Evolutionary conservation across 495 filamentous ascomycete species (phyloP), one percentile per base, ranked within the genome.

Genomic region (Clohesyomyces aquaticus): DNA sequence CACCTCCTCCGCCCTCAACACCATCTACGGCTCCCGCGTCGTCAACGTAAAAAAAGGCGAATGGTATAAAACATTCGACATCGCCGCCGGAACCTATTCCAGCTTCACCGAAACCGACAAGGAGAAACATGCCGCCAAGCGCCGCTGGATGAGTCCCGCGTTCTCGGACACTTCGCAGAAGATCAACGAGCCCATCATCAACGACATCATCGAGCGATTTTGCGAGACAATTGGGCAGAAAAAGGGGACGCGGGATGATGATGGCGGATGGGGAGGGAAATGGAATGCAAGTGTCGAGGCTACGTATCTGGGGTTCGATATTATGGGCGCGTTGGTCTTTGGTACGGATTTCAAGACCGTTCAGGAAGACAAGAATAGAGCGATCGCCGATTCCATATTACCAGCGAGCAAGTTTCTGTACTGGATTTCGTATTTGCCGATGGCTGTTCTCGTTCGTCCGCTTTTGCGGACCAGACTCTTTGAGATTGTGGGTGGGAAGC

Each of bases 381-480:
- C 58, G 23, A 48, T 68, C 12, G 48, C 83, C 12, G 78, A 84
- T 42, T 78, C 80, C 43, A 69, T 87, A 0, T 77, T 86, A 25
- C 78, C 78, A 18, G 67, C 71, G 11, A 58, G 38, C 19, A 59
- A 38, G 55, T 72, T 69, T 42, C 38, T 74, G 21, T 68, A 71
- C 56, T 72, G 71, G 35, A 63, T 67, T 18, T 65, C 72, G 1
- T 71, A 71, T 35, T 63, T 73, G 18, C 71, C 71, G 1, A 63
- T 66, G 22, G 66, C 63, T 0, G 22, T 27, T 4, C 41, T 73
- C 12, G 35, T 72, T 3, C 51, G 67, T 12, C 70, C 70, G n/a
- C 22, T 73, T 22, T 55, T 73, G 22, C 53, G 67, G 4, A 70
- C 66, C 1, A 62, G 19, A 23, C 53, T 73, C 28, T 61, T 71